Percentiles rank a stretch among this genome's conserved stretches.
phyloP scores from a whole-genome alignment of 345 rosid species.

The Camelina sativa region DNA sequence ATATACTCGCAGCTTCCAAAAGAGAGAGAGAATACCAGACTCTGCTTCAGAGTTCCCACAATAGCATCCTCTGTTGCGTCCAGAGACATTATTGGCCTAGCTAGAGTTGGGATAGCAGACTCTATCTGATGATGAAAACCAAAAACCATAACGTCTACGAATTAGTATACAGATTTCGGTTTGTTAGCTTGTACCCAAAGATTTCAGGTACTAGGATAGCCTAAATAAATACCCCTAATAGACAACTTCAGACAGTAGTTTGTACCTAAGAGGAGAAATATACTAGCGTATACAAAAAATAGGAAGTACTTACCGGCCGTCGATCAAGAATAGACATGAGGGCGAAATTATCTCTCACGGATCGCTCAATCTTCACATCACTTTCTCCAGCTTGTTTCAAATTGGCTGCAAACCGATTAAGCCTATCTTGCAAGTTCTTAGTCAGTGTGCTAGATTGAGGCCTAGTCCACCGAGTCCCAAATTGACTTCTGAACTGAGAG shows the following conservation, averaged over 20 bases:
- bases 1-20: constrained; percentile 23
- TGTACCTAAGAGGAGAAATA: not conserved
- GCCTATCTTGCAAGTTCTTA: constrained; percentile 92
- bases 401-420: constrained; percentile 90
- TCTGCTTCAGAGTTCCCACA: constrained; percentile 88
- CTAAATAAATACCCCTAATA: constrained; percentile 16
- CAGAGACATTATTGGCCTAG: constrained; percentile 95
- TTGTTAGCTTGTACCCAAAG: constrained; percentile 3
- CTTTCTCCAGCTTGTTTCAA: constrained; percentile 98
- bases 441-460: constrained; percentile 97
- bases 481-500: constrained; percentile 90
- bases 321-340: constrained; percentile 93
- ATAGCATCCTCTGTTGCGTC: constrained; percentile 98
- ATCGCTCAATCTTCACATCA: constrained; percentile 91
- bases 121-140: constrained; percentile 70
- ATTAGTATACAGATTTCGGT: constrained; percentile 24
- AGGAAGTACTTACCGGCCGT: constrained; percentile 67
- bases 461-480: constrained; percentile 99
- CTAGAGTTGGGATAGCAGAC: constrained; percentile 84
- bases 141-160: constrained; percentile 12
- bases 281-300: constrained; percentile 8
- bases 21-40: constrained; percentile 65
- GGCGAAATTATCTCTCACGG: constrained; percentile 78
- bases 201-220: constrained; percentile 1
- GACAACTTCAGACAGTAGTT: constrained; percentile 17